Percentiles rank a stretch among this genome's conserved stretches.
Evolutionary conservation across 192 early-diverging fungal genomes (phyloP).

Genomic region (Backusella circina): DNA sequence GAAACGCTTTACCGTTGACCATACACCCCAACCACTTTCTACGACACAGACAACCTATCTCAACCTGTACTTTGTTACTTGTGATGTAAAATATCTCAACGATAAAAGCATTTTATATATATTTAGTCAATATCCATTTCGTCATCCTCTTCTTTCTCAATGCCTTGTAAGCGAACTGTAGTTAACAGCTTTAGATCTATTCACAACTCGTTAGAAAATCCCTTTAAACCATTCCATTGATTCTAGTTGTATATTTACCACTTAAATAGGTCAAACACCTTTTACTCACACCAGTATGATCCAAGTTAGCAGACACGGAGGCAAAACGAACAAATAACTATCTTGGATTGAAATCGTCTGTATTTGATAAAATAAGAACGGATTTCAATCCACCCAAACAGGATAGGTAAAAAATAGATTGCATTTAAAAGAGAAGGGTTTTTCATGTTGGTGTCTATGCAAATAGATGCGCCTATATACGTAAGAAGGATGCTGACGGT

Average conservation of each 20-base stretch:
- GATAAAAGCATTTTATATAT: too few species aligned
- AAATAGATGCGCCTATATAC: constrained; percentile 44
- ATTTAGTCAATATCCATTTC: constrained; percentile 1
- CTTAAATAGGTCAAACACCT: constrained; percentile 8
- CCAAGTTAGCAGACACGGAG: constrained; percentile 50
- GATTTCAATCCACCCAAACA: constrained; percentile 74
- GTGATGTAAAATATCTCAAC: constrained; percentile 56
- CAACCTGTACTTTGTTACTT: constrained; percentile 78
- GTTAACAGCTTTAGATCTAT: constrained; percentile 1
- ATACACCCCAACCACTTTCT: constrained; percentile 33
- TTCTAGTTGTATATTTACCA: neutral
- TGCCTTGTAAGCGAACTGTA: constrained; percentile 9
- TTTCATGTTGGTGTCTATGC: neutral
- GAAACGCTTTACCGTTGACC: constrained; percentile 47
- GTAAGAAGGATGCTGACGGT: constrained; percentile 28
- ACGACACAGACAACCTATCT: constrained; percentile 59
- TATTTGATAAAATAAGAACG: constrained; percentile 82
- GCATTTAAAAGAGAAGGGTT: neutral
- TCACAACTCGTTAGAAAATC: neutral
- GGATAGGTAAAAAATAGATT: constrained; percentile 44
- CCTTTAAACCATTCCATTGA: neutral
- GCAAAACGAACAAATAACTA: constrained; percentile 54
- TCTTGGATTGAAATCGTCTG: constrained; percentile 59
- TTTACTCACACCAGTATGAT: constrained; percentile 36
- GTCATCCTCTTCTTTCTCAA: constrained; percentile 8